Percentiles rank a stretch among this genome's conserved stretches.
Conservation (phyloP, 441 rosid genomes). For the Eutrema salsugineum region DNA sequence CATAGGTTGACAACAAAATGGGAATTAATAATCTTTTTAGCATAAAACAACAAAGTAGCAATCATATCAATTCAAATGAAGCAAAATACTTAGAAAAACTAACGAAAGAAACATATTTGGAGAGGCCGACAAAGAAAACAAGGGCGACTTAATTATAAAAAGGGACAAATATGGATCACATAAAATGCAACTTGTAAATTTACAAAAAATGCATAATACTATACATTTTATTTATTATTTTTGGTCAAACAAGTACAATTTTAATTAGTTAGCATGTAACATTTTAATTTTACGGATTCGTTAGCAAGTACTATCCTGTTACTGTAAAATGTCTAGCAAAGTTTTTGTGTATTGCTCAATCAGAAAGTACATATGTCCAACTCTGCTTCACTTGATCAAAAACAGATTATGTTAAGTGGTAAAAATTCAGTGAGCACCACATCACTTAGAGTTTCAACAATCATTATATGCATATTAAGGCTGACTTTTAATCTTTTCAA, state of each 20-base stretch:
- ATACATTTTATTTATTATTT: background rate
- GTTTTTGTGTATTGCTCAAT: background rate
- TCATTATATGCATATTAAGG: background rate
- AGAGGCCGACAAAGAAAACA: background rate
- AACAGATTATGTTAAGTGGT: background rate
- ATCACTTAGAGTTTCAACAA: background rate
- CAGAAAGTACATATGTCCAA: background rate
- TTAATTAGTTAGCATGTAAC: slow-evolving; percentile 2
- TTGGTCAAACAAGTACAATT: slow-evolving; percentile 5
- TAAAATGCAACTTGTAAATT: slow-evolving; percentile 14
- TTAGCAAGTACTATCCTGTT: background rate
- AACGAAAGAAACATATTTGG: background rate
- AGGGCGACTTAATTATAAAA: background rate
- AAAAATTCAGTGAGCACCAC: background rate
- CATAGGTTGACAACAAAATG: slow-evolving; percentile 4
- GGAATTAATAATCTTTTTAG: too few relatives aligned
- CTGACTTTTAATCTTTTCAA: background rate
- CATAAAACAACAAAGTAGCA: background rate
- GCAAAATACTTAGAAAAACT: background rate
- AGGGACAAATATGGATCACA: slow-evolving; percentile 11
- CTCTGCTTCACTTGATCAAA: background rate
- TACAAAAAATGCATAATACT: background rate
- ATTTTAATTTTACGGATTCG: too few relatives aligned
- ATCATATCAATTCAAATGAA: background rate
- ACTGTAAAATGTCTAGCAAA: background rate